A percentile compares a stretch with the other conserved stretches of the same genome.
Evolutionary conservation across 75 land plant genomes (phyloP).

Genomic region (Larix kaempferi): DNA sequence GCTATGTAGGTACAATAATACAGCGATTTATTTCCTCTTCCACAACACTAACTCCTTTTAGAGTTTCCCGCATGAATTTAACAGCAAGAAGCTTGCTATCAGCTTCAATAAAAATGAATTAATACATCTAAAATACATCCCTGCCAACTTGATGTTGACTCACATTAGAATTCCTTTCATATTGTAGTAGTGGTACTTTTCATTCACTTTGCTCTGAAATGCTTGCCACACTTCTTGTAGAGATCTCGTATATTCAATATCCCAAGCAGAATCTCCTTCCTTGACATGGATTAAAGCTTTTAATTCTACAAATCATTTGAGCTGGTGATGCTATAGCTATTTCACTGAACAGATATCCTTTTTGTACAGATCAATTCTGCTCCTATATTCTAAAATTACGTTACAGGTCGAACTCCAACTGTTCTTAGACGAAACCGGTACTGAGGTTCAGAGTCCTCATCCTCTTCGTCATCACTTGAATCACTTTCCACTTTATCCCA

Average conservation of each 20-base stretch:
- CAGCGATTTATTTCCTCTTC: neutral
- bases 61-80: neutral
- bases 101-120: constrained; percentile 7
- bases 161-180: neutral
- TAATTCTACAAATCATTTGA: neutral
- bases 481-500: constrained; percentile 85
- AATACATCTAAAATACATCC: constrained; percentile 7
- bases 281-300: neutral
- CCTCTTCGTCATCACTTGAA: constrained; percentile 87
- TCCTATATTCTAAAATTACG: constrained; percentile 21
- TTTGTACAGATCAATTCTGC: neutral
- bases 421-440: constrained; percentile 75
- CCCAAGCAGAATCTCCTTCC: neutral
- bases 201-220: neutral
- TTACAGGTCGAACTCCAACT: constrained; percentile 58
- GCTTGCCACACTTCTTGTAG: too few relatives aligned
- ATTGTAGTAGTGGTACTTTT: neutral
- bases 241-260: neutral
- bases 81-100: neutral
- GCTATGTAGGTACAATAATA: neutral
- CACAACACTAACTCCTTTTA: neutral
- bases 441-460: constrained; percentile 59
- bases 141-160: neutral
- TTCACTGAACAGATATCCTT: neutral
- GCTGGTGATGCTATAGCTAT: neutral